Evolutionary conservation across 768 basidiomycete genomes (phyloP).

Genomic region (Tricholoma sp.): DNA sequence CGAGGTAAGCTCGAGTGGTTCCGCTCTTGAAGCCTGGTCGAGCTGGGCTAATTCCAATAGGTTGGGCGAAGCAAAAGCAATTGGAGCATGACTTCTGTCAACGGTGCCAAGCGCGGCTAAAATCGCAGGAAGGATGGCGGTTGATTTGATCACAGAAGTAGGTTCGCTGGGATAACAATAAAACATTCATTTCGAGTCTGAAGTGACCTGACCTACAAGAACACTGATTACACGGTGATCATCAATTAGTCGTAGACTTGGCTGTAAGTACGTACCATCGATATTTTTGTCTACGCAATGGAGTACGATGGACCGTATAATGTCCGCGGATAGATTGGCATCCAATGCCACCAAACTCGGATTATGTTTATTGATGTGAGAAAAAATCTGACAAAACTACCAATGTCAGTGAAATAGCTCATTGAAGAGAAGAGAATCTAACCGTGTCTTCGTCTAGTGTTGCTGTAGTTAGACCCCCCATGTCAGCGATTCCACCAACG

Average conservation of each 20-base stretch:
- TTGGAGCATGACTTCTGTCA: slow-evolving; percentile 30
- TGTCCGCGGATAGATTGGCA: slow-evolving; percentile 59
- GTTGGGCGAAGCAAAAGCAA: slow-evolving; percentile 83
- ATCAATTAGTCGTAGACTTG: background rate
- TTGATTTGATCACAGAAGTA: slow-evolving; percentile 82
- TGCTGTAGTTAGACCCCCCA: slow-evolving; percentile 54
- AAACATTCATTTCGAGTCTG: background rate
- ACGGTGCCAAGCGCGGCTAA: slow-evolving; percentile 27
- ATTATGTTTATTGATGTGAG: slow-evolving; percentile 38
- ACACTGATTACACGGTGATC: slow-evolving; percentile 42
- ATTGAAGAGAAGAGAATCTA: slow-evolving; percentile 4
- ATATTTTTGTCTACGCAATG: slow-evolving; percentile 46
- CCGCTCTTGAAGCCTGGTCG: slow-evolving; percentile 44
- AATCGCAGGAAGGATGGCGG: slow-evolving; percentile 61
- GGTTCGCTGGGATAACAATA: slow-evolving; percentile 65
- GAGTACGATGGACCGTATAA: slow-evolving; percentile 46
- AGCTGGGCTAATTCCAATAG: slow-evolving; percentile 66
- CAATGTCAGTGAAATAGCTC: background rate
- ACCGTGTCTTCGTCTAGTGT: slow-evolving; percentile 44
- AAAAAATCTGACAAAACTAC: slow-evolving; percentile 37
- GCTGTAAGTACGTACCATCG: slow-evolving; percentile 41
- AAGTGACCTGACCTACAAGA: slow-evolving; percentile 53
- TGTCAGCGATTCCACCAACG: slow-evolving; percentile 87
- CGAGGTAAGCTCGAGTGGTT: slow-evolving; percentile 44
- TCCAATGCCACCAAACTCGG: slow-evolving; percentile 70